Conservation (phyloP, 345 rosid species). For the Stellera chamaejasme region DNA sequence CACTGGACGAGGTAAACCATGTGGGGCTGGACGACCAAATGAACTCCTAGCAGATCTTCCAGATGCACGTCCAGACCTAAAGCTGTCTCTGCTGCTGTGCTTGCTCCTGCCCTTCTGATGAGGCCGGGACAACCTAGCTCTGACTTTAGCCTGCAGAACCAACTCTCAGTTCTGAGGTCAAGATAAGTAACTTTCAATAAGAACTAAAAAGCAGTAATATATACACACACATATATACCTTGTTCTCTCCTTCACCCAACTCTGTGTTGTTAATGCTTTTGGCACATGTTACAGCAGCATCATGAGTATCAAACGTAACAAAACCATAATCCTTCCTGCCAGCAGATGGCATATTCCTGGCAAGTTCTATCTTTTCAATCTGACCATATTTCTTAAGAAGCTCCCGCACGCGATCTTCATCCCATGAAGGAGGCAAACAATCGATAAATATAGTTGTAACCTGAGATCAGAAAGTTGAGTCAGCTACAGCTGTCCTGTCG, state of each 20-base stretch:
- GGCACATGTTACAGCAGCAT: conserved; percentile 85
- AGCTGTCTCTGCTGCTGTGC: conserved; percentile 45
- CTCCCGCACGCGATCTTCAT: conserved; percentile 73
- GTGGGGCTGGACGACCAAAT: conserved; percentile 54
- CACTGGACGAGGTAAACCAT: conserved; percentile 30
- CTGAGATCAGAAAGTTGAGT: conserved; percentile 30
- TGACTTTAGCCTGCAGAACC: conserved; percentile 70
- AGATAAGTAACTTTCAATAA: neutral
- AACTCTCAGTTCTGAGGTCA: neutral
- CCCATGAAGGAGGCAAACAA: conserved; percentile 90
- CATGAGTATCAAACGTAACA: conserved; percentile 89
- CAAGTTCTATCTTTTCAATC: conserved; percentile 91
- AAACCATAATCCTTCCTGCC: conserved; percentile 96
- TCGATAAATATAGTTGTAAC: conserved; percentile 91
- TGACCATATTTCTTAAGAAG: conserved; percentile 66
- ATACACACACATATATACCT: conserved; percentile 32
- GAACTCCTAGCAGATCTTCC: conserved; percentile 60
- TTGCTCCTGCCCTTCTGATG: conserved; percentile 79
- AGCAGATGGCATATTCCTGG: conserved; percentile 96
- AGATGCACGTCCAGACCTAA: conserved; percentile 51
- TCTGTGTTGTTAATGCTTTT: conserved; percentile 89
- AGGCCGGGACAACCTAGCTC: conserved; percentile 94
- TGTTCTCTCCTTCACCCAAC: conserved; percentile 71
- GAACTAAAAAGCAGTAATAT: conserved; percentile 1
- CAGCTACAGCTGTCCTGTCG: neutral